Evolutionary conservation across 2,329 filamentous ascomycete species (phyloP).

Genomic region (Aspergillus felis): DNA sequence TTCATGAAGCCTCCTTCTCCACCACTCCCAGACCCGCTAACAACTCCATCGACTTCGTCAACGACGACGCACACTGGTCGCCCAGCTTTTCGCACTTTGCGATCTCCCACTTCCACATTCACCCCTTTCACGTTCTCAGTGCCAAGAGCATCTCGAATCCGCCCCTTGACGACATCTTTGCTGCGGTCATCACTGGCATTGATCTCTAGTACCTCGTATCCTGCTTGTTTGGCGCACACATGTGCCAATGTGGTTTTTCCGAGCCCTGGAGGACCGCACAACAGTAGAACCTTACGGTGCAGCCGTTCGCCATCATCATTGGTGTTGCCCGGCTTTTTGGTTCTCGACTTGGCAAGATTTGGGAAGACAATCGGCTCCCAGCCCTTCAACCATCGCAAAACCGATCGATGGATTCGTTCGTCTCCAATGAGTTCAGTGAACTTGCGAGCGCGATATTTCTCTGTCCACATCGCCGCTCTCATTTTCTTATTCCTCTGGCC

Average conservation of each 20-base stretch:
- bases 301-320: slow-evolving; percentile 64
- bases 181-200: slow-evolving; percentile 97
- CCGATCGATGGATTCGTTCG: slow-evolving; percentile 84
- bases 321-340: slow-evolving; percentile 41
- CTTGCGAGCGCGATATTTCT: slow-evolving; percentile 89
- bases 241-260: slow-evolving; percentile 96
- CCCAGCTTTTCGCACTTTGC: slow-evolving; percentile 64
- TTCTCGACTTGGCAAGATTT: slow-evolving; percentile 60
- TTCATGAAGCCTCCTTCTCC: slow-evolving; percentile 95
- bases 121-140: slow-evolving; percentile 85
- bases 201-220: slow-evolving; percentile 95
- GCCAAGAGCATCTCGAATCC: slow-evolving; percentile 85
- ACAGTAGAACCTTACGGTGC: slow-evolving; percentile 81
- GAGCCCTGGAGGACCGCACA: slow-evolving; percentile 87
- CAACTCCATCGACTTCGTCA: slow-evolving; percentile 94
- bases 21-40: slow-evolving; percentile 68
- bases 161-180: slow-evolving; percentile 79
- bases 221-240: slow-evolving; percentile 90
- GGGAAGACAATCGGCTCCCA: slow-evolving; percentile 96
- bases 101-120: slow-evolving; percentile 44
- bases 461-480: slow-evolving; percentile 71
- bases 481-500: slow-evolving; percentile 27
- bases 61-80: slow-evolving; percentile 90
- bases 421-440: slow-evolving; percentile 95
- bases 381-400: slow-evolving; percentile 86